A percentile compares a stretch with the other conserved stretches of the same genome.
Evolutionary conservation across 371 early-diverging fungal species (phyloP).

Genomic region (Apophysomyces trapeziformis): DNA sequence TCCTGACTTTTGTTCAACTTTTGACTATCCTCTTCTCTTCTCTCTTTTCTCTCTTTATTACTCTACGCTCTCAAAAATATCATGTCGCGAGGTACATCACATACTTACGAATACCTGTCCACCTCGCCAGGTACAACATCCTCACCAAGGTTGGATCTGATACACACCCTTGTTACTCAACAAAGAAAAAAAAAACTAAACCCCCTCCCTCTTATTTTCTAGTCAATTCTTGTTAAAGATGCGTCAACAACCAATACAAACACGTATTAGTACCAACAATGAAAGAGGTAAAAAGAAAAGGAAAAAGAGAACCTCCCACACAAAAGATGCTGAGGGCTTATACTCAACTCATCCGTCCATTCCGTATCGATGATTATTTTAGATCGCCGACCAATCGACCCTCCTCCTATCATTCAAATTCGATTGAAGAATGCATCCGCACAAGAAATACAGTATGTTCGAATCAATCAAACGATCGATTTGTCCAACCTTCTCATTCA

Average conservation of each 20-base stretch:
- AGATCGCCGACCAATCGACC: conserved; percentile 30
- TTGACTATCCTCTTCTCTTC: background rate
- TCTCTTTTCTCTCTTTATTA: background rate
- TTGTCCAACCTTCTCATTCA: background rate
- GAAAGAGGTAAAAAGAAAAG: conserved; percentile 23
- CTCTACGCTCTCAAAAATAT: background rate
- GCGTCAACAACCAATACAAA: conserved; percentile 29
- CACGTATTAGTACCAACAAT: conserved; percentile 28
- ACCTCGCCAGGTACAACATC: conserved; percentile 14
- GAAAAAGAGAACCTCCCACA: background rate
- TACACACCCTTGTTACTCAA: background rate
- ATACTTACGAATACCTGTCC: conserved; percentile 23
- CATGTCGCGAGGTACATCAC: conserved; percentile 10
- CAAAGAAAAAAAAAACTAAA: background rate
- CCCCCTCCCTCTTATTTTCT: background rate
- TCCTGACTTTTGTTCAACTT: background rate
- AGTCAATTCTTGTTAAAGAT: conserved; percentile 16
- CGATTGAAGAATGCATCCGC: conserved; percentile 16
- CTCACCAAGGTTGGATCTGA: conserved; percentile 13
- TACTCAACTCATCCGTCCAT: background rate
- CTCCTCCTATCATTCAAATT: conserved; percentile 34
- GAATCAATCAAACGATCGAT: background rate
- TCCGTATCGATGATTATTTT: background rate
- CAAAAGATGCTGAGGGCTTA: background rate
- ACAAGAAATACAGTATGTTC: conserved; percentile 19